These are phyloP conservation scores for Apophysomyces elegans DNA, from an alignment of 371 early-diverging fungal genomes.

Conservation along the genomic window DNA sequence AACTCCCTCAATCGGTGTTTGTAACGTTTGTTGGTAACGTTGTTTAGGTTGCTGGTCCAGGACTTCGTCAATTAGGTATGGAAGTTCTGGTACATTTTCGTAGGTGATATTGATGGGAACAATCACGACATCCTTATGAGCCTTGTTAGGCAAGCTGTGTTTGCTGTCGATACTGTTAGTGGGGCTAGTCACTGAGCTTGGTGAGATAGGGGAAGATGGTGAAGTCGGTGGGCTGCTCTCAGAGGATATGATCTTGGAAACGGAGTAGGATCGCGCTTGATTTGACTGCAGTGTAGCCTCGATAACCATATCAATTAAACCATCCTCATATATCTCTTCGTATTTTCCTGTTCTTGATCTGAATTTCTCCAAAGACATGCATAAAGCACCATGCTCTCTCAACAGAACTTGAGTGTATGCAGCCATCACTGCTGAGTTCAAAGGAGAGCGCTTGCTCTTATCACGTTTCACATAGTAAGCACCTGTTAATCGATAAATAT, in stretches of 20 bases:
- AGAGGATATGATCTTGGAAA: constrained; percentile 11
- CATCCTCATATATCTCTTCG: constrained; percentile 46
- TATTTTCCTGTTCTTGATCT: constrained; percentile 52
- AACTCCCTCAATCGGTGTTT: constrained; percentile 17
- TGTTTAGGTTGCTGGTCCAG: constrained; percentile 43
- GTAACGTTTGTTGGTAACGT: constrained; percentile 8
- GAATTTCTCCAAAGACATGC: constrained; percentile 41
- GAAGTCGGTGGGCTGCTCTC: constrained; percentile 40
- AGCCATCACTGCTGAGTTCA: constrained; percentile 52
- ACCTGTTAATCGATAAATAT: constrained; percentile 51
- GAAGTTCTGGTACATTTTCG: constrained; percentile 50
- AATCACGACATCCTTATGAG: constrained; percentile 44
- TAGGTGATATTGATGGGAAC: constrained; percentile 56
- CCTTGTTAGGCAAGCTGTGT: constrained; percentile 22
- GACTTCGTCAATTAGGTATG: constrained; percentile 45
- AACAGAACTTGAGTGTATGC: constrained; percentile 53
- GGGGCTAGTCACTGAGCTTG: constrained; percentile 27
- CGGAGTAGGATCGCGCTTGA: constrained; percentile 30
- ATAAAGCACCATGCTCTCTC: constrained; percentile 51
- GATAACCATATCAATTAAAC: constrained; percentile 51
- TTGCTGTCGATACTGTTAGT: constrained; percentile 43
- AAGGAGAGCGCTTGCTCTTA: constrained; percentile 41
- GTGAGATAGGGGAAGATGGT: constrained; percentile 34
- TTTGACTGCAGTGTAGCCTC: constrained; percentile 53
- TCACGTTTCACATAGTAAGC: constrained; percentile 53